Conservation (phyloP, 2,329 filamentous ascomycete genomes). For the Trichoderma polysporum region DNA sequence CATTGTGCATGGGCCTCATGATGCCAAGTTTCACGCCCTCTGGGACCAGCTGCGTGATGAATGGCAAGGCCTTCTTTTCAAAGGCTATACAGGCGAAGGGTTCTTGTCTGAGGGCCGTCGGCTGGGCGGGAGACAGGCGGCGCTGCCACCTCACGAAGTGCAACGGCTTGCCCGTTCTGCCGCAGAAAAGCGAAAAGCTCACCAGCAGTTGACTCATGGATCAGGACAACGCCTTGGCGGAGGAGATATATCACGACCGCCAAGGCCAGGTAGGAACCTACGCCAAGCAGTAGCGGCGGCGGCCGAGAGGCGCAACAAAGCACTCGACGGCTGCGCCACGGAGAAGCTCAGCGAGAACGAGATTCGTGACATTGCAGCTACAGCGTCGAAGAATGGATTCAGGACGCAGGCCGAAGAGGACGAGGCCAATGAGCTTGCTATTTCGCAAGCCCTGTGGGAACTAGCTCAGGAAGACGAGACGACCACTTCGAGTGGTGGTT, state of each 20-base stretch:
- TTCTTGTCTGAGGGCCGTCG: slow-evolving; percentile 75
- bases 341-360: slow-evolving; percentile 65
- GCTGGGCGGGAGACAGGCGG: slow-evolving; percentile 60
- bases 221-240: slow-evolving; percentile 75
- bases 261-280: slow-evolving; percentile 62
- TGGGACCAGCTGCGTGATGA: slow-evolving; percentile 91
- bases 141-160: slow-evolving; percentile 70
- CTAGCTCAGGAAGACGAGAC: slow-evolving; percentile 66
- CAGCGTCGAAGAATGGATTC: slow-evolving; percentile 70
- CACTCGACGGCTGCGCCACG: slow-evolving; percentile 73
- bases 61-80: slow-evolving; percentile 70
- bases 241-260: slow-evolving; percentile 30
- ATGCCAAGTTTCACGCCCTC: slow-evolving; percentile 76
- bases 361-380: slow-evolving; percentile 62
- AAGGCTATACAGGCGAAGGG: slow-evolving; percentile 88
- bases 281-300: slow-evolving; percentile 71
- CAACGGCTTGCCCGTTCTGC: slow-evolving; percentile 70
- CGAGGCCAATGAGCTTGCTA: slow-evolving; percentile 82
- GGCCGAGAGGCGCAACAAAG: slow-evolving; percentile 64
- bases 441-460: slow-evolving; percentile 82
- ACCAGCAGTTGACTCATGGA: slow-evolving; percentile 57
- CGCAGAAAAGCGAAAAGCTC: slow-evolving; percentile 65
- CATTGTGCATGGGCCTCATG: slow-evolving; percentile 79
- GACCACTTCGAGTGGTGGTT: neutral
- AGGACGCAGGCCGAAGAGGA: slow-evolving; percentile 83